Conservation (phyloP, 208 protist genomes). For the Crithidia brevicula region DNA sequence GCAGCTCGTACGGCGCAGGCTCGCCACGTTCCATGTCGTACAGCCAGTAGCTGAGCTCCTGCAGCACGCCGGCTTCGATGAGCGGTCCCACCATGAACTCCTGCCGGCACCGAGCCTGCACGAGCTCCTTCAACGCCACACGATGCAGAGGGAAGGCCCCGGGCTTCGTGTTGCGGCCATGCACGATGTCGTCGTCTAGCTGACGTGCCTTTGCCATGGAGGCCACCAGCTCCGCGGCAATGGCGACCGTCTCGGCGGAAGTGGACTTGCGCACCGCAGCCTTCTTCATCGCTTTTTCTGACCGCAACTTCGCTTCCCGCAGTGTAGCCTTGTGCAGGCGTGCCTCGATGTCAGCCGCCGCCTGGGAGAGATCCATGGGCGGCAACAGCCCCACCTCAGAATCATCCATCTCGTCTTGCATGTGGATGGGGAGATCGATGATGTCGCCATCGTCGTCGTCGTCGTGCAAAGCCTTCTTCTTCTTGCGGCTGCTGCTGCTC, state of each 20-base stretch:
- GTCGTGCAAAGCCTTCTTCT: constrained; percentile 22
- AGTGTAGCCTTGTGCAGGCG: constrained; percentile 20
- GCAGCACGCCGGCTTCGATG: constrained; percentile 68
- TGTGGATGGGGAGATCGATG: constrained; percentile 11
- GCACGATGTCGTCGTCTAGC: constrained; percentile 31
- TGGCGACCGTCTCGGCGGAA: constrained; percentile 20
- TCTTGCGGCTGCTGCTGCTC: constrained; percentile 21
- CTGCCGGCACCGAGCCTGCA: constrained; percentile 56
- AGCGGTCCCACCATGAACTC: constrained; percentile 46
- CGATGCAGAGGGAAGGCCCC: constrained; percentile 61
- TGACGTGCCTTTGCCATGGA: constrained; percentile 35
- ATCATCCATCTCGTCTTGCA: background rate
- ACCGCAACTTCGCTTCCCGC: constrained; percentile 28
- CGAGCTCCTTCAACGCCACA: constrained; percentile 44
- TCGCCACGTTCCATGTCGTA: constrained; percentile 63
- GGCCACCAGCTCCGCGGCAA: constrained; percentile 32
- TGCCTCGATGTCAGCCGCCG: constrained; percentile 19
- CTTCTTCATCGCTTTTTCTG: constrained; percentile 26
- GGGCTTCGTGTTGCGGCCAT: constrained; percentile 16
- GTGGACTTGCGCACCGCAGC: constrained; percentile 17
- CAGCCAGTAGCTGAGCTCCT: constrained; percentile 83
- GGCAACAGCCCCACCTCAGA: constrained; percentile 26
- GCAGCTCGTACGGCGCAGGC: constrained; percentile 71
- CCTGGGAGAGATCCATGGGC: constrained; percentile 7
- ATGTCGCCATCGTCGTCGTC: constrained; percentile 12